Base-by-base conservation (phyloP, 257 asterid species). In the Eucommia ulmoides region DNA sequence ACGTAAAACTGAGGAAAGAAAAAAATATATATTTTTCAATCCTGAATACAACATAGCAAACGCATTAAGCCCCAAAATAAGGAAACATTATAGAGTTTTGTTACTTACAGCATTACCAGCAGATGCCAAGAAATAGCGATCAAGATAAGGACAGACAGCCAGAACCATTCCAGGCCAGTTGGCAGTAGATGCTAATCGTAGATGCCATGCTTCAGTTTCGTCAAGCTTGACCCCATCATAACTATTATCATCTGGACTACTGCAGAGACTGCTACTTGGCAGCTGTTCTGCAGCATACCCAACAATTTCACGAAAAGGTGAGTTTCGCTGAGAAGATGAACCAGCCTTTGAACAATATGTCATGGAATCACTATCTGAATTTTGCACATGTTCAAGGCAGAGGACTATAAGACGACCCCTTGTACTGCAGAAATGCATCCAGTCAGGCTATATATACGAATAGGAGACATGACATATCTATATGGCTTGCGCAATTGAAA, bases 401-500 rank as follows among this genome's bases (percentile, higher is more conserved):
- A 89, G 86, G 60, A 89, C 88, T 62, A 85, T 62, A 76, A 89
- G 58, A 62, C 94, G 98, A 22, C 96, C 98, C 74, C 66, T 80
- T 41, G 94, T 85, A 55, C 96, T 82, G 85, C 64, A 67, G 60
- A 72, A 65, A 20, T 7, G 23, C 33, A 33, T 19, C 46, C 11
- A 50, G 24, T 23, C 47, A 33, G 23, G 51, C 21, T 23, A 66
- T 17, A 50, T 26, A 61, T 45, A 58, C 53, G 22, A 56, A 52
- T 54, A 53, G 45, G 55, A 41, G 26, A 18, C 23, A 35, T 35
- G n/a, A 35, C n/a, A n/a, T n/a, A n/a, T n/a, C n/a, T n/a, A n/a
- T n/a, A n/a, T n/a, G n/a, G n/a, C n/a, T n/a, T n/a, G n/a, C n/a
- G n/a, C n/a, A n/a, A n/a, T n/a, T n/a, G n/a, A n/a, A n/a, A n/a